Evolutionary conservation across 164 flowering plant species (phyloP).

Genomic region (Macadamia tetraphylla): DNA sequence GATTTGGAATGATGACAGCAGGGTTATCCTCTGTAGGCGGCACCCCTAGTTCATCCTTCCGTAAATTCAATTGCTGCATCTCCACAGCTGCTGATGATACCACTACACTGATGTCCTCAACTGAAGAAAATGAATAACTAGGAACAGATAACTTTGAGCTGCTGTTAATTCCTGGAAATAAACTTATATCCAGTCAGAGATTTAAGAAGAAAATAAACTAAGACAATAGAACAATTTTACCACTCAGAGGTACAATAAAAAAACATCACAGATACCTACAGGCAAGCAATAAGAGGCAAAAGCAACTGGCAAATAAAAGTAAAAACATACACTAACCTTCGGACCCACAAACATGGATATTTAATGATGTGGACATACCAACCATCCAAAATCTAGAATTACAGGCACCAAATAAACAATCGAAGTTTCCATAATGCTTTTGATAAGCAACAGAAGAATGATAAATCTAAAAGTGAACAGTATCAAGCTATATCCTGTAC

Average conservation of each 20-base stretch:
- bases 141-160: constrained; percentile 13
- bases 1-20: constrained; percentile 82
- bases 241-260: not conserved
- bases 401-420: no score
- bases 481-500: no score
- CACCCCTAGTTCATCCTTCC: constrained; percentile 37
- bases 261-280: no score
- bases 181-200: not conserved
- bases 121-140: constrained; percentile 24
- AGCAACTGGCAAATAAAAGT: not conserved
- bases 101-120: constrained; percentile 47
- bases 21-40: constrained; percentile 51
- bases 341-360: no score
- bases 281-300: not conserved
- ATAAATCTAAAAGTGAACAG: no score
- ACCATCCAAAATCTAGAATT: no score
- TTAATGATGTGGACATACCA: no score
- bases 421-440: no score
- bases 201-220: not conserved
- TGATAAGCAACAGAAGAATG: no score
- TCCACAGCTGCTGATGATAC: constrained; percentile 54
- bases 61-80: constrained; percentile 59
- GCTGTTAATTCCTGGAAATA: constrained; percentile 14
- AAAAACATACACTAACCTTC: no score
- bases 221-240: not conserved